Evolutionary conservation across 257 asterid genomes (phyloP).

Genomic region (Solanum arcanum): DNA sequence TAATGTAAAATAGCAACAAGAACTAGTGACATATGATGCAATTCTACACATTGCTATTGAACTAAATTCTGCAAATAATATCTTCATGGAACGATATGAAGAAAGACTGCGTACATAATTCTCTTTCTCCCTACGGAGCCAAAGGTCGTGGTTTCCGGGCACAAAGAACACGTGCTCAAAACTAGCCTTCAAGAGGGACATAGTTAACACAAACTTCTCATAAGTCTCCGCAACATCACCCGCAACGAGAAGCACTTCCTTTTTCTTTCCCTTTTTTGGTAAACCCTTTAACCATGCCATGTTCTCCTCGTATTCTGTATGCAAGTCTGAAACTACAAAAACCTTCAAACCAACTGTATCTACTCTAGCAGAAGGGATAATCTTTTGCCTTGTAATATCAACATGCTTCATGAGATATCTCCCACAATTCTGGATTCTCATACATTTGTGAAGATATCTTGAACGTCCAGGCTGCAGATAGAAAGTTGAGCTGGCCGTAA

Average conservation of each 20-base stretch:
- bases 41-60: background rate
- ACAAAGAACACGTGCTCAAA: slow-evolving; percentile 63
- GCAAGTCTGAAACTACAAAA: slow-evolving; percentile 74
- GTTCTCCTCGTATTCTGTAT: slow-evolving; percentile 69
- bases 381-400: slow-evolving; percentile 26
- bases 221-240: slow-evolving; percentile 88
- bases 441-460: background rate
- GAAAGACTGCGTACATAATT: slow-evolving; percentile 27
- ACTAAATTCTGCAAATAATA: background rate
- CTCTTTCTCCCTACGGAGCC: slow-evolving; percentile 58
- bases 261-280: slow-evolving; percentile 4
- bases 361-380: slow-evolving; percentile 14
- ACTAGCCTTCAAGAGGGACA: slow-evolving; percentile 63
- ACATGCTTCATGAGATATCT: background rate
- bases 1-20: background rate
- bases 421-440: slow-evolving; percentile 1
- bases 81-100: background rate
- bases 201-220: slow-evolving; percentile 40
- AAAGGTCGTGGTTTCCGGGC: slow-evolving; percentile 86
- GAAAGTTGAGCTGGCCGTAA: slow-evolving; percentile 13
- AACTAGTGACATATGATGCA: background rate
- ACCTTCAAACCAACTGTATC: slow-evolving; percentile 26
- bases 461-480: slow-evolving; percentile 7
- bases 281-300: slow-evolving; percentile 57
- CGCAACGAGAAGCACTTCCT: slow-evolving; percentile 64